Evolutionary conservation across 2,329 filamentous ascomycete species (phyloP).

Genomic region (Fusarium nelsonii): DNA sequence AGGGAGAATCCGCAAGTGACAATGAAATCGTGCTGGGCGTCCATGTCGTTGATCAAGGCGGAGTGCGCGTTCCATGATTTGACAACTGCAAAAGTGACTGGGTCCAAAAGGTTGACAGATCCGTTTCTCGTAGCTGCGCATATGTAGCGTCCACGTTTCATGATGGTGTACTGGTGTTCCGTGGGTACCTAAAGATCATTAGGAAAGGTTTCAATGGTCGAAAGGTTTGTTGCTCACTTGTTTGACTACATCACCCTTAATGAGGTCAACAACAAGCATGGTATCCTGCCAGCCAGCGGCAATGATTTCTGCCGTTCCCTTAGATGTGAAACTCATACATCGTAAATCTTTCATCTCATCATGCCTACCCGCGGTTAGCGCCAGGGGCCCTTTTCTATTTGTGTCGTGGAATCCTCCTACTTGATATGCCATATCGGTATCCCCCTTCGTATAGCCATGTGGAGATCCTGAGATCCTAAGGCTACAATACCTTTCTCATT

Average conservation of each 20-base stretch:
- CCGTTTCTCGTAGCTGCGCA: constrained; percentile 90
- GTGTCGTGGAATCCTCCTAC: constrained; percentile 58
- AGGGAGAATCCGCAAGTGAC: constrained; percentile 95
- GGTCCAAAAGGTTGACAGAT: constrained; percentile 86
- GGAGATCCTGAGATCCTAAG: constrained; percentile 84
- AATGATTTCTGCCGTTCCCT: constrained; percentile 84
- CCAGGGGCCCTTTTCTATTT: neutral
- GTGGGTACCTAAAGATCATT: constrained; percentile 70
- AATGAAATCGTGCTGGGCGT: constrained; percentile 93
- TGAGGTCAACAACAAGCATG: constrained; percentile 82
- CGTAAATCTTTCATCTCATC: constrained; percentile 85
- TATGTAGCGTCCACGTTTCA: constrained; percentile 91
- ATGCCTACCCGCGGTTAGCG: constrained; percentile 60
- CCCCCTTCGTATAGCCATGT: constrained; percentile 88
- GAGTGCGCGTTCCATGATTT: constrained; percentile 93
- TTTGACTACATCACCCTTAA: constrained; percentile 78
- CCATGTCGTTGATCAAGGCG: constrained; percentile 94
- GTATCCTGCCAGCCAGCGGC: constrained; percentile 87
- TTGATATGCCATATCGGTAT: constrained; percentile 89
- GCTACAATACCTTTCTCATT: constrained; percentile 91
- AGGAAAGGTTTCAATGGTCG: constrained; percentile 37
- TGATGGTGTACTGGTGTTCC: constrained; percentile 84
- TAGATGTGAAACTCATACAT: constrained; percentile 96
- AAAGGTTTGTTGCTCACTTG: constrained; percentile 58
- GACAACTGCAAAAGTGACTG: constrained; percentile 79